Conservation (phyloP, 2,329 filamentous ascomycete genomes). For the Ambrosiella beaveri region DNA sequence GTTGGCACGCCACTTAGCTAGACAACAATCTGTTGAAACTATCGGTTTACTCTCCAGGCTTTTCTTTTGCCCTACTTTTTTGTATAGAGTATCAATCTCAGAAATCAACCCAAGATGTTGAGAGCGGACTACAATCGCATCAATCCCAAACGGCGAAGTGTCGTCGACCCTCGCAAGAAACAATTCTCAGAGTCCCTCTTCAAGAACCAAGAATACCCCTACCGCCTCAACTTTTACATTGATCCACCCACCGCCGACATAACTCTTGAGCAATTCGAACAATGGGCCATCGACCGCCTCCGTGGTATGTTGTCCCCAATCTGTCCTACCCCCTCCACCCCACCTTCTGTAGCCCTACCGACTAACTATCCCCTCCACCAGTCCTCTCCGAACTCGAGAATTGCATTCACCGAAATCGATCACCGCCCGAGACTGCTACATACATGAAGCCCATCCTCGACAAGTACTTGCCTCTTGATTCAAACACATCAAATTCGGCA, state of each 20-base stretch:
- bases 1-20: no score
- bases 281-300: constrained; percentile 91
- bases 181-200: constrained; percentile 68
- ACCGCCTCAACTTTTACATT: constrained; percentile 83
- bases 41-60: no score
- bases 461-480: constrained; percentile 68
- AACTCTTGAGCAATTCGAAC: constrained; percentile 91
- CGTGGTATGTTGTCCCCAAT: constrained; percentile 37
- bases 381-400: constrained; percentile 81
- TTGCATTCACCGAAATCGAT: constrained; percentile 85
- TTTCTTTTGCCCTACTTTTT: no score
- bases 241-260: constrained; percentile 83
- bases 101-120: constrained; percentile 24
- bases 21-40: no score
- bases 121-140: constrained; percentile 35
- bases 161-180: constrained; percentile 64
- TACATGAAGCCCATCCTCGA: constrained; percentile 78
- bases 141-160: constrained; percentile 56
- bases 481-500: constrained; percentile 47
- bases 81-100: not conserved
- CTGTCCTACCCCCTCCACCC: constrained; percentile 2
- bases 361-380: constrained; percentile 18
- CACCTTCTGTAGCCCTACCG: constrained; percentile 11
- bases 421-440: constrained; percentile 58
- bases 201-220: constrained; percentile 61